These are phyloP conservation scores for Arthrobotrys entomopaga DNA, from an alignment of 2,329 filamentous ascomycete species.

Conservation along the genomic window DNA sequence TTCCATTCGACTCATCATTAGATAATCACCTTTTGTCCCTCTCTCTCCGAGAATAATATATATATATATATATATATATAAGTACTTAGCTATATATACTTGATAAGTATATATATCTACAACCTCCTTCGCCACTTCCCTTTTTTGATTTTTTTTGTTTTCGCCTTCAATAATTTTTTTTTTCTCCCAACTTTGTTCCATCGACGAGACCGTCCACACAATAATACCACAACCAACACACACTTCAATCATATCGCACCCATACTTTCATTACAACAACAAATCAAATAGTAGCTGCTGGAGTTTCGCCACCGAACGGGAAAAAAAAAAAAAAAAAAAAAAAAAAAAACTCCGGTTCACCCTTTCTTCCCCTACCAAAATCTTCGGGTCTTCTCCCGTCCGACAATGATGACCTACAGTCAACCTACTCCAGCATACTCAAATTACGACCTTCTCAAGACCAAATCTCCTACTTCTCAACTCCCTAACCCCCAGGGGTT, in stretches of 20 bases:
- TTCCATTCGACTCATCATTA: constrained; percentile 40
- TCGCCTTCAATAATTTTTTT: neutral
- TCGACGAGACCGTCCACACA: constrained; percentile 1
- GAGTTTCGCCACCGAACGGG: too few species aligned
- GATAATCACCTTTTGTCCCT: constrained; percentile 23
- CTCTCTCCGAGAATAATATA: too few species aligned
- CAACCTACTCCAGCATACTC: constrained; percentile 30
- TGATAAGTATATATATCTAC: neutral
- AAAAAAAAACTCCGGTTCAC: neutral
- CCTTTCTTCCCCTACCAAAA: neutral
- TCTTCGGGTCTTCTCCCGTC: constrained; percentile 5
- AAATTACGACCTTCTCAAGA: constrained; percentile 40
- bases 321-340: too few species aligned
- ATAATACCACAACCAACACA: constrained; percentile 3
- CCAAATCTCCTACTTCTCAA: constrained; percentile 7
- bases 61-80: constrained; percentile 9
- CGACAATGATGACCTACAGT: constrained; percentile 52
- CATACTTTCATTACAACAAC: too few species aligned
- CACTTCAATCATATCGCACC: neutral
- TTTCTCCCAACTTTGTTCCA: neutral
- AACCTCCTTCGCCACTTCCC: constrained; percentile 31
- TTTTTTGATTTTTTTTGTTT: constrained; percentile 3
- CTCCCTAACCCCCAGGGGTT: constrained; percentile 20
- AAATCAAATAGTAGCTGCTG: too few species aligned
- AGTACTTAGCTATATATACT: neutral